Percentiles rank a stretch among this genome's conserved stretches.
These are phyloP conservation scores for Cocos nucifera DNA, from an alignment of 176 grass and related monocot genomes.

Conservation along the genomic window DNA sequence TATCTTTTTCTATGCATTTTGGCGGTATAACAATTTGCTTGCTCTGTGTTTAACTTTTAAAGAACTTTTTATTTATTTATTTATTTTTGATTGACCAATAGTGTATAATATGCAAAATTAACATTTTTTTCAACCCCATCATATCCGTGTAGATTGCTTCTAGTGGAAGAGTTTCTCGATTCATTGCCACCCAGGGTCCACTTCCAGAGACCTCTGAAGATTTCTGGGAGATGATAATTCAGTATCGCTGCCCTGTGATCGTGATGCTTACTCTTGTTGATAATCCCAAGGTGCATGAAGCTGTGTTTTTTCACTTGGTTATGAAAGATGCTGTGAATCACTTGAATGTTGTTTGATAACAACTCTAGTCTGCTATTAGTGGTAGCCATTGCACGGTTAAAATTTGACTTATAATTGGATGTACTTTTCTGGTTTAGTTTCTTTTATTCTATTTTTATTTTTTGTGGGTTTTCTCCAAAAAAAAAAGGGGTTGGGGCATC, in stretches of 20 bases:
- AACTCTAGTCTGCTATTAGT: too few relatives aligned
- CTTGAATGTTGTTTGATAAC: too few relatives aligned
- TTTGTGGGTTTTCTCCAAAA: too few relatives aligned
- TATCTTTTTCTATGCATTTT: slow-evolving; percentile 1
- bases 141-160: slow-evolving; percentile 19
- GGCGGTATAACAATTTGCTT: too few relatives aligned
- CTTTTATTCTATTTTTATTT: too few relatives aligned
- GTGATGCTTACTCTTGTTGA: slow-evolving; percentile 87
- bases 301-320: too few relatives aligned
- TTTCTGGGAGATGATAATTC: slow-evolving; percentile 96
- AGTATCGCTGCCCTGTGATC: slow-evolving; percentile 70
- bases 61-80: not conserved
- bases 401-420: too few relatives aligned
- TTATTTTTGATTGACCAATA: not conserved
- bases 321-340: too few relatives aligned
- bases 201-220: slow-evolving; percentile 55
- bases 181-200: slow-evolving; percentile 92
- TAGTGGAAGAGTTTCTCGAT: slow-evolving; percentile 23
- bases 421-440: too few relatives aligned
- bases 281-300: slow-evolving; percentile 36
- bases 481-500: too few relatives aligned
- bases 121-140: not conserved
- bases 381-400: too few relatives aligned
- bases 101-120: not conserved
- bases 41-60: too few relatives aligned